These are phyloP conservation scores for Gastrodia elata DNA, from an alignment of 106 monocot genomes.

Conservation along the genomic window DNA sequence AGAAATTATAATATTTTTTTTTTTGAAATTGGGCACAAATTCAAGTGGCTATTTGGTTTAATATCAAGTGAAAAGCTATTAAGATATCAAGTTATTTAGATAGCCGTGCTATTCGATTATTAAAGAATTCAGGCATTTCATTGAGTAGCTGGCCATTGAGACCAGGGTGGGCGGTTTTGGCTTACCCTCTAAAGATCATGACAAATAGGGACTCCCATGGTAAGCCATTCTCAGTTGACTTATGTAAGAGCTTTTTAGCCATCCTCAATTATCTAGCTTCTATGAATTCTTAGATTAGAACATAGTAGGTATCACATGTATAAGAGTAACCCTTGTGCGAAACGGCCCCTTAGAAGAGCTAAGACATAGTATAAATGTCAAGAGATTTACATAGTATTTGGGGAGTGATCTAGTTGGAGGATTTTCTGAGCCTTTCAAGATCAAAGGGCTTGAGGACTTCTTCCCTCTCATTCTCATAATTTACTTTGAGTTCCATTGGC, in stretches of 20 bases:
- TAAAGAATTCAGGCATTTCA: constrained; percentile 61
- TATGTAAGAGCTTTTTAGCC: constrained; percentile 20
- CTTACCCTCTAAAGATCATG: constrained; percentile 36
- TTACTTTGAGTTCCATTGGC: background rate
- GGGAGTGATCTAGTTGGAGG: constrained; percentile 55
- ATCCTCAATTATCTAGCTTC: constrained; percentile 32
- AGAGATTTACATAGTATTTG: constrained; percentile 48
- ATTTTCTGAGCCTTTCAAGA: constrained; percentile 51
- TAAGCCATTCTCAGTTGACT: constrained; percentile 40
- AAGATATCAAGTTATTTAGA: no score
- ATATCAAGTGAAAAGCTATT: no score
- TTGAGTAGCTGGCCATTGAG: constrained; percentile 57
- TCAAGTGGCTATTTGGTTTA: no score
- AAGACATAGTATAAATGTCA: constrained; percentile 35
- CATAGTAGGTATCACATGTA: constrained; percentile 43
- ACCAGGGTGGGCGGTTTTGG: constrained; percentile 42
- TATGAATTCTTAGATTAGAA: constrained; percentile 37
- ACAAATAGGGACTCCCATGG: constrained; percentile 50
- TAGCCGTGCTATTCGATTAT: no score
- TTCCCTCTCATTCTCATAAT: constrained; percentile 58
- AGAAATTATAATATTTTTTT: no score
- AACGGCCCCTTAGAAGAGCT: constrained; percentile 63
- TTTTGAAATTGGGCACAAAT: no score
- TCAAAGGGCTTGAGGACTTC: constrained; percentile 71
- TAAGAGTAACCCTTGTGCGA: constrained; percentile 57